These are phyloP conservation scores for Exophiala bonariae DNA, from an alignment of 2,329 filamentous ascomycete genomes.

Conservation along the genomic window DNA sequence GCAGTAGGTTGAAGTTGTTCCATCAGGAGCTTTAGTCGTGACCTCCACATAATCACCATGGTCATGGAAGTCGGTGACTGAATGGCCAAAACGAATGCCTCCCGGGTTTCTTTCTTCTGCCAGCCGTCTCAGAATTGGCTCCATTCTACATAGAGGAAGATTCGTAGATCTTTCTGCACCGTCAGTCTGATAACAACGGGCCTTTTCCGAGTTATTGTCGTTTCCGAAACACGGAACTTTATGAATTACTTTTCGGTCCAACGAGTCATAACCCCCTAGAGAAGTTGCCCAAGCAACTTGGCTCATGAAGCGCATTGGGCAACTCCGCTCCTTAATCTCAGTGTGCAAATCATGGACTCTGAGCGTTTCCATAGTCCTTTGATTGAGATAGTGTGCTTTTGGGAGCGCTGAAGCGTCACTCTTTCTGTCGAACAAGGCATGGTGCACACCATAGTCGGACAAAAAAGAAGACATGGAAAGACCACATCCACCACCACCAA, in stretches of 20 bases:
- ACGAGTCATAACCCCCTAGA: constrained; percentile 28
- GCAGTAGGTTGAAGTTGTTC: constrained; percentile 8
- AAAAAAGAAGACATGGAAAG: constrained; percentile 33
- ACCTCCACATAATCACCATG: constrained; percentile 5
- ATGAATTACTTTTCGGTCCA: constrained; percentile 5
- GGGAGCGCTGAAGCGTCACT: constrained; percentile 33
- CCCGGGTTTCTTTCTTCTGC: constrained; percentile 33
- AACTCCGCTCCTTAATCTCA: constrained; percentile 26
- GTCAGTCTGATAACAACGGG: neutral
- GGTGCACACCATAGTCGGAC: constrained; percentile 28
- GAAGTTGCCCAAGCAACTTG: constrained; percentile 34
- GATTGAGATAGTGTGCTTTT: constrained; percentile 34
- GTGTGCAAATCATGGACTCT: constrained; percentile 32
- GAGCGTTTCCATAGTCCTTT: constrained; percentile 29
- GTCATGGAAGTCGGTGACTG: constrained; percentile 3
- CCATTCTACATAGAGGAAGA: constrained; percentile 30
- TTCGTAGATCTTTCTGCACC: constrained; percentile 3
- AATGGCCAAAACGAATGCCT: constrained; percentile 13
- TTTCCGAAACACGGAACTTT: neutral
- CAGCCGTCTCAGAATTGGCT: constrained; percentile 34
- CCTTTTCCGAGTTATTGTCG: neutral
- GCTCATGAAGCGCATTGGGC: constrained; percentile 29
- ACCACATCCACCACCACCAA: constrained; percentile 20
- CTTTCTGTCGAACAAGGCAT: constrained; percentile 34
- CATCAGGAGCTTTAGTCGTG: constrained; percentile 20